Percentiles rank a stretch among this genome's conserved stretches.
Conservation (phyloP, 805 yeast species). For the Babjeviella inositovora region DNA sequence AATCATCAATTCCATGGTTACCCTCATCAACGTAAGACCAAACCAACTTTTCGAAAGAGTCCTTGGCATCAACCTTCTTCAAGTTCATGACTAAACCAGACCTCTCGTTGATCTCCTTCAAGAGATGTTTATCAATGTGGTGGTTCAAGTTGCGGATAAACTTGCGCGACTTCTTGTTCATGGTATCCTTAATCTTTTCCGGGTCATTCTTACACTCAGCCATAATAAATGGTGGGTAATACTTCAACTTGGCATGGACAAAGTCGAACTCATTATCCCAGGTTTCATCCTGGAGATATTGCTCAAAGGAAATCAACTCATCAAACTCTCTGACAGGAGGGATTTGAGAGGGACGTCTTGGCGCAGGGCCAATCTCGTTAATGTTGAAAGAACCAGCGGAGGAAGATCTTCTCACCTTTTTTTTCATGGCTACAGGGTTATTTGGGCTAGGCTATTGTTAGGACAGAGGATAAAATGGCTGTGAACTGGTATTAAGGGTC, state of each 20-base stretch:
- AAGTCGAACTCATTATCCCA: slow-evolving; percentile 66
- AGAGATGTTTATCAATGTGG: slow-evolving; percentile 55
- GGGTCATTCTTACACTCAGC: slow-evolving; percentile 52
- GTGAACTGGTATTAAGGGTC: too few species aligned
- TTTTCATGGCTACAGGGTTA: too few species aligned
- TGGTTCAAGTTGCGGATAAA: slow-evolving; percentile 63
- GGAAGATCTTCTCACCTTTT: too few species aligned
- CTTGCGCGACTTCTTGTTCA: slow-evolving; percentile 56
- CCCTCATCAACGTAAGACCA: slow-evolving; percentile 51
- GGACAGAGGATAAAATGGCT: too few species aligned
- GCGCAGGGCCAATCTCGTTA: too few species aligned
- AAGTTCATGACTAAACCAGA: slow-evolving; percentile 42
- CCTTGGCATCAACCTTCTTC: slow-evolving; percentile 28
- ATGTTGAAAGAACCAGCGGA: too few species aligned
- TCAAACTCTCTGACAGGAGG: slow-evolving; percentile 38
- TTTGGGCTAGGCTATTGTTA: too few species aligned
- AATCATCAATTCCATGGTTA: slow-evolving; percentile 33
- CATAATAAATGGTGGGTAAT: slow-evolving; percentile 62
- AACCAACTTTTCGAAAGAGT: slow-evolving; percentile 27
- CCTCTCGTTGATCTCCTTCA: slow-evolving; percentile 46
- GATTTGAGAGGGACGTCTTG: slow-evolving; percentile 2
- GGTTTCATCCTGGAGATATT: slow-evolving; percentile 51
- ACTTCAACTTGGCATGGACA: slow-evolving; percentile 47
- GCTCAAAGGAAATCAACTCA: slow-evolving; percentile 43
- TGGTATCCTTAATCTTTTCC: slow-evolving; percentile 57